Percentiles rank a stretch among this genome's conserved stretches.
These are phyloP conservation scores for Betula pendula DNA, from an alignment of 306 rosid species.

Conservation along the genomic window DNA sequence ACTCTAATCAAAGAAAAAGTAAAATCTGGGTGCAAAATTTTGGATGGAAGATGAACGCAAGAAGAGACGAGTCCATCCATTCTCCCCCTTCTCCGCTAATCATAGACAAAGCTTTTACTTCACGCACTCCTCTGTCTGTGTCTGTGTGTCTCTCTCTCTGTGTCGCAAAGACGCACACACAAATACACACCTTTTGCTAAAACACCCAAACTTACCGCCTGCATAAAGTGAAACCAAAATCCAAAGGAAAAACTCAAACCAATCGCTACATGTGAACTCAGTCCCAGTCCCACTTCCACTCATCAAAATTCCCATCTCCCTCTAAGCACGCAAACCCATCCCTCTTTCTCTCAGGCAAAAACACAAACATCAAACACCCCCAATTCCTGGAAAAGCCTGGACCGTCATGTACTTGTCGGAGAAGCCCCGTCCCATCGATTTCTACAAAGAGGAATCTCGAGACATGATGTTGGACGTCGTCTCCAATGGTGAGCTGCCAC, in stretches of 20 bases:
- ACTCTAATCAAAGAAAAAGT: too few species aligned
- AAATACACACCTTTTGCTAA: not conserved
- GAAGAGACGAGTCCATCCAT: not conserved
- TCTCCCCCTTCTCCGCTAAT: not conserved
- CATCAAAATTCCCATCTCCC: slow-evolving; percentile 1
- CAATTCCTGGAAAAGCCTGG: not conserved
- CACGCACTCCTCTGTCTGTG: slow-evolving; percentile 13
- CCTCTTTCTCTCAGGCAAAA: not conserved
- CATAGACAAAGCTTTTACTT: slow-evolving; percentile 17
- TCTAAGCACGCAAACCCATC: not conserved
- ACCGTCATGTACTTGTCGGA: slow-evolving; percentile 65
- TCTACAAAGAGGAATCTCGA: slow-evolving; percentile 64
- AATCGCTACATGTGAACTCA: not conserved
- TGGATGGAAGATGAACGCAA: not conserved
- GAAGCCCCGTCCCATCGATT: slow-evolving; percentile 70
- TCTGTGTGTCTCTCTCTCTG: not conserved
- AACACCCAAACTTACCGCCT: slow-evolving; percentile 11
- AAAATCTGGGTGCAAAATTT: not conserved
- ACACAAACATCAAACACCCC: not conserved
- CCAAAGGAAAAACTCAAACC: not conserved
- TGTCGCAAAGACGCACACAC: not conserved
- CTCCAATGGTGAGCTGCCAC: slow-evolving; percentile 42
- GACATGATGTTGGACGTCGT: slow-evolving; percentile 81
- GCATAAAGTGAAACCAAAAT: slow-evolving; percentile 10
- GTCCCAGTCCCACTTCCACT: slow-evolving; percentile 4